Percentiles rank a stretch among this genome's conserved stretches.
Conservation (phyloP, 1,139 yeast species). For the Saccharomyces hybrid region DNA sequence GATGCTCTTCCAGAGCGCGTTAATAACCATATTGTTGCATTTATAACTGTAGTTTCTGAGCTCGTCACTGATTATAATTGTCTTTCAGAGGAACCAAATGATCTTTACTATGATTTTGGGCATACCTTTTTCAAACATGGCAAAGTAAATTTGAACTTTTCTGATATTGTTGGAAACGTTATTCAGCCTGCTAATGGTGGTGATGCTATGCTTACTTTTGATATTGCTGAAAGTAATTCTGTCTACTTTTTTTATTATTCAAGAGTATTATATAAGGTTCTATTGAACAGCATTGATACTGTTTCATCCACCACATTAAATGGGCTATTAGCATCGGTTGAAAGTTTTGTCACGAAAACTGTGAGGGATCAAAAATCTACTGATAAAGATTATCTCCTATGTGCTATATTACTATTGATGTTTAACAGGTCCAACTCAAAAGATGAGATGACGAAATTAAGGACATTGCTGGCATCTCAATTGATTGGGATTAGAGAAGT, state of each 20-base stretch:
- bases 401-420: slow-evolving; percentile 37
- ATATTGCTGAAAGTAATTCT: slow-evolving; percentile 1
- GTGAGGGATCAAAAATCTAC: slow-evolving; percentile 21
- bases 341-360: slow-evolving; percentile 29
- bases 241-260: slow-evolving; percentile 24
- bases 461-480: slow-evolving; percentile 47
- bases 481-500: slow-evolving; percentile 46
- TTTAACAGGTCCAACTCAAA: slow-evolving; percentile 35
- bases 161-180: slow-evolving; percentile 19
- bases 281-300: slow-evolving; percentile 32
- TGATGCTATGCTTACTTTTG: not conserved
- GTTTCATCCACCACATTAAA: slow-evolving; percentile 30
- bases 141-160: slow-evolving; percentile 15
- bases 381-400: slow-evolving; percentile 31
- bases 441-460: slow-evolving; percentile 37
- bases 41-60: slow-evolving; percentile 34
- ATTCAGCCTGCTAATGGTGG: not conserved
- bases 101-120: slow-evolving; percentile 13
- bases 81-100: slow-evolving; percentile 21
- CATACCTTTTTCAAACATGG: slow-evolving; percentile 15
- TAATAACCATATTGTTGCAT: slow-evolving; percentile 13
- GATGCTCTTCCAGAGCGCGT: slow-evolving; percentile 14
- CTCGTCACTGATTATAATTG: slow-evolving; percentile 34
- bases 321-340: slow-evolving; percentile 30
- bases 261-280: slow-evolving; percentile 24